phyloP scores from a whole-genome alignment of 805 yeast species.

The Sugiyamaella chiloensis region DNA sequence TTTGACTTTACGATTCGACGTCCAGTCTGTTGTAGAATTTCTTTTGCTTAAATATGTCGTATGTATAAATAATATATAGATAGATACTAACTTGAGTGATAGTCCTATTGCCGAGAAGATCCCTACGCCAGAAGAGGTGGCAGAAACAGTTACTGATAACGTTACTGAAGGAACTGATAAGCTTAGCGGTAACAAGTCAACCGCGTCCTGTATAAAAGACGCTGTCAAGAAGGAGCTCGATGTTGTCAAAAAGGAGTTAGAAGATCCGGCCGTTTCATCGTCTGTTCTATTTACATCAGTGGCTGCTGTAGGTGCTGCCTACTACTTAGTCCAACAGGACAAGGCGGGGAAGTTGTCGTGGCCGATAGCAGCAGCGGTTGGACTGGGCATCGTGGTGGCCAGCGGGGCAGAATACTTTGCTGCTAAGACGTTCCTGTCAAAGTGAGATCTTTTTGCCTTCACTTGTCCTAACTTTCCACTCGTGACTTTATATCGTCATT shows the following conservation, averaged over 20 bases:
- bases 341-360: constrained; percentile 19
- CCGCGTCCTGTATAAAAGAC: neutral
- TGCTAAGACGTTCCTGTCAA: constrained; percentile 4
- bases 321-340: constrained; percentile 18
- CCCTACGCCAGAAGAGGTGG: neutral
- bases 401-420: constrained; percentile 15
- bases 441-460: too few relatives aligned
- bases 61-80: neutral
- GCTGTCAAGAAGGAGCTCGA: constrained; percentile 5
- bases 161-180: constrained; percentile 8
- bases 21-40: too few relatives aligned
- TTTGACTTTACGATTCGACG: too few relatives aligned
- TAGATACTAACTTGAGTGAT: neutral
- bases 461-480: neutral
- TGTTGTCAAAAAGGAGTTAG: constrained; percentile 15
- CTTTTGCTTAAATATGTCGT: constrained; percentile 3
- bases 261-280: constrained; percentile 25
- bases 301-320: constrained; percentile 22
- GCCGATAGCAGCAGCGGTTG: constrained; percentile 18
- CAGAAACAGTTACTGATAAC: constrained; percentile 7
- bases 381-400: constrained; percentile 13
- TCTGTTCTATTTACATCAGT: constrained; percentile 19
- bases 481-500: too few relatives aligned
- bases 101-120: neutral
- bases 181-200: neutral